phyloP scores from a whole-genome alignment of 441 rosid genomes.

The Gossypium laxum region DNA sequence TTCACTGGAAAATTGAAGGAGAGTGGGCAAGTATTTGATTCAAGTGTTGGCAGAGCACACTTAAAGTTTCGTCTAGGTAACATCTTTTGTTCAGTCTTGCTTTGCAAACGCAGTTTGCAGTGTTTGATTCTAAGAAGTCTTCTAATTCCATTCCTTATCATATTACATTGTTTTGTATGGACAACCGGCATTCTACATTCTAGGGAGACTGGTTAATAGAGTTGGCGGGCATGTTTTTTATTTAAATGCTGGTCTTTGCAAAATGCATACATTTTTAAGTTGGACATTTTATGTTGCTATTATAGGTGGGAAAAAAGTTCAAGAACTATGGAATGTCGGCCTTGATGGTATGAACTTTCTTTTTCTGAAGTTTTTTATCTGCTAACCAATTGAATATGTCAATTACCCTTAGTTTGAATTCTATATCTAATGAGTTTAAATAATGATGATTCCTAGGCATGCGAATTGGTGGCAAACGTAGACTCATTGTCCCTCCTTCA shows the following conservation, averaged over 20 bases:
- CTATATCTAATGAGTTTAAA: neutral
- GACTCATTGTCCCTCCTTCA: constrained; percentile 42
- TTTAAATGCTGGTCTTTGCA: neutral
- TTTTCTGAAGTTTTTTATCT: neutral
- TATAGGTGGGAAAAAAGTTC: constrained; percentile 32
- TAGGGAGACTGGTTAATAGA: neutral
- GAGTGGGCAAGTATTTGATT: constrained; percentile 33
- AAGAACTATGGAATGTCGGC: constrained; percentile 39
- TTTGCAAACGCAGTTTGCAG: neutral
- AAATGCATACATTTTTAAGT: neutral
- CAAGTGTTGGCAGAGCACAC: constrained; percentile 28
- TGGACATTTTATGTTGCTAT: constrained; percentile 2
- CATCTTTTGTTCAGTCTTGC: neutral
- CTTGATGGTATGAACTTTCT: constrained; percentile 35
- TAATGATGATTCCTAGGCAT: constrained; percentile 29
- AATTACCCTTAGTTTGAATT: neutral
- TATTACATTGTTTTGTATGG: neutral
- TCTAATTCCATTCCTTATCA: neutral
- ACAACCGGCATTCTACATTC: neutral
- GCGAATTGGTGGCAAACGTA: constrained; percentile 51
- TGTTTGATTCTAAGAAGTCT: neutral
- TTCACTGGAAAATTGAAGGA: constrained; percentile 41
- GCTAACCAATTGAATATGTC: neutral
- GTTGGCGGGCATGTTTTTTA: neutral
- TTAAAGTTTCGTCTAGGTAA: constrained; percentile 44